Evolutionary conservation across 2,329 filamentous ascomycete genomes (phyloP), one percentile per base, ranked within the genome.

Genomic region (Gaeumannomyces sp.): DNA sequence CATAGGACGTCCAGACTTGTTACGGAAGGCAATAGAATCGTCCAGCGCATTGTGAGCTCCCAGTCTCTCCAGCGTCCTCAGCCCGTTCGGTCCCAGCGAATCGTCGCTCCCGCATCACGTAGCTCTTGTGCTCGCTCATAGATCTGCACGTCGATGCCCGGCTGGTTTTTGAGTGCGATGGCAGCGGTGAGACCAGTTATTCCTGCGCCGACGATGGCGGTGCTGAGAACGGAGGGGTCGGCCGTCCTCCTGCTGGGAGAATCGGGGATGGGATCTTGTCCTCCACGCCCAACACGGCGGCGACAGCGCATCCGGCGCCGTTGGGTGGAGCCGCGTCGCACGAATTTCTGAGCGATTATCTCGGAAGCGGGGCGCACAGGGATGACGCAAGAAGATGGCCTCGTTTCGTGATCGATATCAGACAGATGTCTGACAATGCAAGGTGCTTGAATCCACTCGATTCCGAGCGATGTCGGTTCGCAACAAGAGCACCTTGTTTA

Each of bases 31-130:
- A 7, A 80, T 68, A 29, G 74, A 72, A 13, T 78, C 76, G 1
- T 73, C 71, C 10, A 83, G 72, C 1, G 80, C 81, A 65, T 79
- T 78, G 53, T 78, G 64, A 19, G 83, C 79, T 5, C 82, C 82
- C 0, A 83, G 77, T 28, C 78, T 78, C 59, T 83, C 79, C 59
- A 85, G 71, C 0, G 81, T 81, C 53, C 79, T 77, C 72, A 85
- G 76, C 0, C 82, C 82, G 70, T 85, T 85, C 1, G 81, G 81
- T 2, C 82, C 82, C 5, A 83, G 73, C 1, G 79, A 25, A 83
- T 80, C 2, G 78, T 79, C 0, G 81, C 79, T 10, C 80, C 80
- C 33, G 82, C 77, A 64, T 82, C 79, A 65, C 73, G 76, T 53
- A 82, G 77, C 66, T 80, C 78, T 1, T 71, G 69, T 0, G 82